These are phyloP conservation scores for Penicillium sp. DNA, from an alignment of 2,329 filamentous ascomycete genomes.

Conservation along the genomic window DNA sequence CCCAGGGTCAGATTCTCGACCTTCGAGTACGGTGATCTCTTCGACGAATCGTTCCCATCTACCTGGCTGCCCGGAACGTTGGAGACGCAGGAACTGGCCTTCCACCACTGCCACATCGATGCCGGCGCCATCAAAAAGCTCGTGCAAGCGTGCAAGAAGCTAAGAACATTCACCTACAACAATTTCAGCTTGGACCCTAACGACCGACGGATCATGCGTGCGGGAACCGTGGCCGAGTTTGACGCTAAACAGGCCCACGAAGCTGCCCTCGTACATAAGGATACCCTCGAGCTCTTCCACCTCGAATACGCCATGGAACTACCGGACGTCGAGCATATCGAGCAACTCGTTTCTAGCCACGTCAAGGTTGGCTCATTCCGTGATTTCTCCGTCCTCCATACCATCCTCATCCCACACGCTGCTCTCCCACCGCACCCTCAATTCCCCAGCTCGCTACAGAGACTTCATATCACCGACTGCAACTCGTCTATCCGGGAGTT, in stretches of 20 bases:
- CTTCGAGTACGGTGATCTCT: constrained; percentile 18
- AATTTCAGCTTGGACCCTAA: constrained; percentile 8
- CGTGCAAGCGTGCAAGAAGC: constrained; percentile 3
- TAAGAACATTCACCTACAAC: constrained; percentile 11
- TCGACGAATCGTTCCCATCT: constrained; percentile 4
- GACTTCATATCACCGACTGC: constrained; percentile 21
- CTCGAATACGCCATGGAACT: constrained; percentile 10
- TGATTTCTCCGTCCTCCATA: constrained; percentile 20
- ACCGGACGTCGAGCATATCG: not conserved
- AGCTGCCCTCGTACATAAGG: constrained; percentile 20
- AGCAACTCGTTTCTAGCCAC: constrained; percentile 1
- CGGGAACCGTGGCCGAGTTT: constrained; percentile 4
- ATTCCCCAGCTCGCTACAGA: constrained; percentile 17
- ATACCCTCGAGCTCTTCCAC: constrained; percentile 14
- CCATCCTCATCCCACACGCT: constrained; percentile 15
- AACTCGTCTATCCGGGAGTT: constrained; percentile 20
- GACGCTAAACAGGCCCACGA: constrained; percentile 14
- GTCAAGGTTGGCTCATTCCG: constrained; percentile 19
- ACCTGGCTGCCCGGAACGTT: constrained; percentile 3
- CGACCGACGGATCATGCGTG: not conserved
- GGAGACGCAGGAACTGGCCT: not conserved
- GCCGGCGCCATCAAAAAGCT: not conserved
- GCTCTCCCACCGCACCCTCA: constrained; percentile 21
- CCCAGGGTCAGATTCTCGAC: constrained; percentile 4
- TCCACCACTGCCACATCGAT: constrained; percentile 5